These are phyloP conservation scores for Steccherinum ochraceum DNA, from an alignment of 768 basidiomycete genomes.

Conservation along the genomic window DNA sequence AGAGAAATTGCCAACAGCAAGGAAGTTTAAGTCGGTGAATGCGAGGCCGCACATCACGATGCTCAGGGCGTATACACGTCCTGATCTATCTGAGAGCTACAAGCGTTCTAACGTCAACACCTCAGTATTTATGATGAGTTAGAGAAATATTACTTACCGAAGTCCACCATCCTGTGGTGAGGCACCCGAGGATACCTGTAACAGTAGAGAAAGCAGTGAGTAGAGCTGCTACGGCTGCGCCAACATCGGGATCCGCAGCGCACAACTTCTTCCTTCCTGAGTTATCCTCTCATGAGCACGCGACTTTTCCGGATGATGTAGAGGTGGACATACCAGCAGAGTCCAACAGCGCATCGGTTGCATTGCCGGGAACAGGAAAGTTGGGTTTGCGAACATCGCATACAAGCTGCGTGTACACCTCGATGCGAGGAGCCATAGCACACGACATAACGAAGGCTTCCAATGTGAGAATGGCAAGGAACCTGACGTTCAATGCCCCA, in stretches of 20 bases:
- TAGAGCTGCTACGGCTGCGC: slow-evolving; percentile 64
- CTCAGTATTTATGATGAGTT: no score
- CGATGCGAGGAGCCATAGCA: slow-evolving; percentile 63
- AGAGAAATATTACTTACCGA: slow-evolving; percentile 62
- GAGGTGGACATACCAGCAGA: no score
- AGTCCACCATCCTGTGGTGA: slow-evolving; percentile 87
- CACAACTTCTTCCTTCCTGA: slow-evolving; percentile 31
- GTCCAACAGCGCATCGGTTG: no score
- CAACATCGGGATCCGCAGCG: slow-evolving; percentile 63
- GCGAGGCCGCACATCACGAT: slow-evolving; percentile 57
- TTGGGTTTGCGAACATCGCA: slow-evolving; percentile 64
- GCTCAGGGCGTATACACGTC: slow-evolving; percentile 60
- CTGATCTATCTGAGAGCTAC: slow-evolving; percentile 72
- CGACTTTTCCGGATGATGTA: no score
- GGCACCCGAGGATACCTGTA: slow-evolving; percentile 67
- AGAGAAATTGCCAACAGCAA: slow-evolving; percentile 56
- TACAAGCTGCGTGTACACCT: slow-evolving; percentile 67
- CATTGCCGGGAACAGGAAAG: no score
- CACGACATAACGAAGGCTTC: slow-evolving; percentile 48
- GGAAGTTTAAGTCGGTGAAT: slow-evolving; percentile 56
- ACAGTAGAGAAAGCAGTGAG: slow-evolving; percentile 52
- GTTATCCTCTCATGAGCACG: no score
- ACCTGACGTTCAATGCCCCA: no score
- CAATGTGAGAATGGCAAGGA: slow-evolving; percentile 48
- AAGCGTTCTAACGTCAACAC: no score